Conservation (phyloP, 768 basidiomycete genomes). For the Hirschioporus abietinus region DNA sequence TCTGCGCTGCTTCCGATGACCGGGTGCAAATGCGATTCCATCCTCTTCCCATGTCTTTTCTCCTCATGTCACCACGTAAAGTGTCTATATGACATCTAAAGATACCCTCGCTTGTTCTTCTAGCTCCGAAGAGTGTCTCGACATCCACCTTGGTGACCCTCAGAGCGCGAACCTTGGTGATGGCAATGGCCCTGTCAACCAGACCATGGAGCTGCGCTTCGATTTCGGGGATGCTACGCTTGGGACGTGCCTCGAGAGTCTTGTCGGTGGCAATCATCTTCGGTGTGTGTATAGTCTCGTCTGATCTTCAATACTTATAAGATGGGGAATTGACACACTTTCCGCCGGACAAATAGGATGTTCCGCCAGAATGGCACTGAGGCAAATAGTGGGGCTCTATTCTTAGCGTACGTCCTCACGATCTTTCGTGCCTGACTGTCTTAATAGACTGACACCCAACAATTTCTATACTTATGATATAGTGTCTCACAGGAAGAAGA, state of each 20-base stretch:
- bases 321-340: neutral
- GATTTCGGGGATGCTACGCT: conserved; percentile 30
- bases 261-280: conserved; percentile 45
- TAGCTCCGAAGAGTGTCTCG: conserved; percentile 34
- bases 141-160: conserved; percentile 29
- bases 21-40: neutral
- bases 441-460: neutral
- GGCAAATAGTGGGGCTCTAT: conserved; percentile 47
- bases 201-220: conserved; percentile 39
- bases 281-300: conserved; percentile 23
- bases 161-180: conserved; percentile 44
- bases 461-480: neutral
- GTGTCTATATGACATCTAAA: neutral
- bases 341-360: conserved; percentile 28
- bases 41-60: neutral
- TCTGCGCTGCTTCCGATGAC: neutral
- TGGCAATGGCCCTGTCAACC: conserved; percentile 38
- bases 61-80: neutral
- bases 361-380: conserved; percentile 53
- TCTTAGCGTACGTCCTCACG: conserved; percentile 44
- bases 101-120: neutral
- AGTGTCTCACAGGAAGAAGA: conserved; percentile 45
- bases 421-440: neutral
- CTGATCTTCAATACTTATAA: neutral
- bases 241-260: conserved; percentile 43